Base-by-base conservation (phyloP, 495 filamentous ascomycete species). In the Aspergillus saccharolyticus region DNA sequence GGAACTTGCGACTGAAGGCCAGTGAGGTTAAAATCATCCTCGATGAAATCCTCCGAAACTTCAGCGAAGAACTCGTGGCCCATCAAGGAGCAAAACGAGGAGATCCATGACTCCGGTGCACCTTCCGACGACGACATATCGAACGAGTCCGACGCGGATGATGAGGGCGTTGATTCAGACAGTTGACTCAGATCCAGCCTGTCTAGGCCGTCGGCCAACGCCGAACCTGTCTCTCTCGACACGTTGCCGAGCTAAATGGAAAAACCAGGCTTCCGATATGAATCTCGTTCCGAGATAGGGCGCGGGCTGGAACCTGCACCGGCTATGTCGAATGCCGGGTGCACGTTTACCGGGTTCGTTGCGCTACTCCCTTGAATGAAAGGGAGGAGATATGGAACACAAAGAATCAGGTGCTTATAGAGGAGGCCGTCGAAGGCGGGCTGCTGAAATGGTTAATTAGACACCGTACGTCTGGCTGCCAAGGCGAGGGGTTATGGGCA, bases 11-110 rank as follows among this genome's bases (percentile, higher is more conserved):
- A 88, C 74, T 96, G 90, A 58, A 98, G 80, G 20, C 94, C 94
- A 4, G 94, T 98, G 53, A 98, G 80, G 74, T 98, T 98, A 78
- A 98, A 98, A 70, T 98, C 94, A 84, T 98, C 94, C 72, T 98
- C 94, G 64, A 98, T 97, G 69, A 98, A 98, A 58, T 98, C 94
- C 74, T 98, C 94, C 19, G 90, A 91, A 44, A 98, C 92, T 72
- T 98, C 94, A 51, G 95, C 95, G 69, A 98, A 98, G 74, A 97
- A 98, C 70, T 98, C 94, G 69, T 98, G 94, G 54, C 94, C 94
- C 57, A 96, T 82, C 33, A 97, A 79, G 28, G 89, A 90, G 77
- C 94, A 98, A 72, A 96, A 98, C 49, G 91, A 93, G 53, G 89
- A 87, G 76, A 98, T 97, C 94, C 94, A 98, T 44, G 90, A 94